Evolutionary conservation across 108 stramenopile species (phyloP).

Genomic region (Mayamaea pseudoterrestris): DNA sequence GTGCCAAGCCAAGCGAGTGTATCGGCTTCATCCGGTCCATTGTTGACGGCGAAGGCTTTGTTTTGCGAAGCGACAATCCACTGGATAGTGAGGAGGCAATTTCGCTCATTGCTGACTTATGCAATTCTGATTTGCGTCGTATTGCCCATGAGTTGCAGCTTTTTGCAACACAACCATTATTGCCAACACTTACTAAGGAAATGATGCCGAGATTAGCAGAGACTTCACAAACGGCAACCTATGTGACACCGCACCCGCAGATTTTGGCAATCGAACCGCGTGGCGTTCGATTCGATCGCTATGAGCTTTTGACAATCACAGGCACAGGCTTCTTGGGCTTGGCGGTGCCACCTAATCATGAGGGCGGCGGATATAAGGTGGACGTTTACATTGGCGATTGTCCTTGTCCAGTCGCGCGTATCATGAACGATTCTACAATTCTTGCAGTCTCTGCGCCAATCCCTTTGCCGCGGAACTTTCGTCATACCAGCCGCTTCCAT

Average conservation of each 20-base stretch:
- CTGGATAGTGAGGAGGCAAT: no score
- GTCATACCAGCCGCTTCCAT: not conserved
- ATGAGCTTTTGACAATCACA: conserved; percentile 31
- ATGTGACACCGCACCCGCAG: not conserved
- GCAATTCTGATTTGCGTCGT: conserved; percentile 49
- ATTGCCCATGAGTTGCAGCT: conserved; percentile 55
- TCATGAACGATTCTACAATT: conserved; percentile 40
- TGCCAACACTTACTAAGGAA: not conserved
- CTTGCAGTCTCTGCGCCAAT: conserved; percentile 44
- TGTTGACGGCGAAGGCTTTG: no score
- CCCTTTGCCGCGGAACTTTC: not conserved
- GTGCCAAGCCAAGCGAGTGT: no score
- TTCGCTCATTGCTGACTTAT: conserved; percentile 34
- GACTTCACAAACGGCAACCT: not conserved
- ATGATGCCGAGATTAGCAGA: not conserved
- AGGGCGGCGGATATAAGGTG: not conserved
- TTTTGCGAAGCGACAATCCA: no score
- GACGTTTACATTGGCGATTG: conserved; percentile 27
- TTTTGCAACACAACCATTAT: conserved; percentile 6
- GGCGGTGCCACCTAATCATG: not conserved
- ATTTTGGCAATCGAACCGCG: conserved; percentile 7
- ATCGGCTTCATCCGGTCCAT: no score
- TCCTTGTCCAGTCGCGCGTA: conserved; percentile 13
- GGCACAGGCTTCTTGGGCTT: conserved; percentile 32
- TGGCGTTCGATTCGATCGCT: conserved; percentile 17